Percentiles rank a stretch among this genome's conserved stretches.
These are phyloP conservation scores for Ustilago loliicola DNA, from an alignment of 1,284 basidiomycete species.

Conservation along the genomic window DNA sequence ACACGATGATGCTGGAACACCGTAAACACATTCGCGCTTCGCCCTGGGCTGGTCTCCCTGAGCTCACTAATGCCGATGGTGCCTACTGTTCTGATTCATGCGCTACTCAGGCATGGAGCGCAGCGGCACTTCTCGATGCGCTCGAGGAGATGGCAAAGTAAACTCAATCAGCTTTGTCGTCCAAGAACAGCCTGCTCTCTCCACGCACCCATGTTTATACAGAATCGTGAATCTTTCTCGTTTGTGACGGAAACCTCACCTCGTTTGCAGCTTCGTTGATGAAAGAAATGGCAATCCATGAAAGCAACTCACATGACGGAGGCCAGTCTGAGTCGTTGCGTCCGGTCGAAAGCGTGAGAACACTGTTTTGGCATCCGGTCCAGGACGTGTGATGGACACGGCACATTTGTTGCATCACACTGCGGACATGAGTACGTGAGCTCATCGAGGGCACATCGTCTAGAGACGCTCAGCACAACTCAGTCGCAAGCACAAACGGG, in stretches of 20 bases:
- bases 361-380: not conserved
- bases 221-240: not conserved
- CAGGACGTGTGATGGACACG: not conserved
- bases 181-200: not conserved
- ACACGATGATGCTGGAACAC: slow-evolving; percentile 55
- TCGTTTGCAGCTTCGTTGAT: not conserved
- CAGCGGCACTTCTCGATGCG: slow-evolving; percentile 60
- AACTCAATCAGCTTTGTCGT: too few relatives aligned
- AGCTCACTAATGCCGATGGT: slow-evolving; percentile 64
- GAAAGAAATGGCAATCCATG: not conserved
- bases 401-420: too few relatives aligned
- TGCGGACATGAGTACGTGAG: too few relatives aligned
- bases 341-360: not conserved
- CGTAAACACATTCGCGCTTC: slow-evolving; percentile 49
- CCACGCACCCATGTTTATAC: not conserved
- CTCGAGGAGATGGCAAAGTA: slow-evolving; percentile 56
- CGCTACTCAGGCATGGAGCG: slow-evolving; percentile 65
- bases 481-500: too few relatives aligned
- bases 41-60: slow-evolving; percentile 65
- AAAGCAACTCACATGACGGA: not conserved
- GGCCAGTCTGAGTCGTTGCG: not conserved
- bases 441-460: too few relatives aligned
- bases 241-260: not conserved
- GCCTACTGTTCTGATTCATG: slow-evolving; percentile 61
- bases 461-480: too few relatives aligned